Conservation (phyloP, 169 alveolate genomes). For the Eimeria necatrix region DNA sequence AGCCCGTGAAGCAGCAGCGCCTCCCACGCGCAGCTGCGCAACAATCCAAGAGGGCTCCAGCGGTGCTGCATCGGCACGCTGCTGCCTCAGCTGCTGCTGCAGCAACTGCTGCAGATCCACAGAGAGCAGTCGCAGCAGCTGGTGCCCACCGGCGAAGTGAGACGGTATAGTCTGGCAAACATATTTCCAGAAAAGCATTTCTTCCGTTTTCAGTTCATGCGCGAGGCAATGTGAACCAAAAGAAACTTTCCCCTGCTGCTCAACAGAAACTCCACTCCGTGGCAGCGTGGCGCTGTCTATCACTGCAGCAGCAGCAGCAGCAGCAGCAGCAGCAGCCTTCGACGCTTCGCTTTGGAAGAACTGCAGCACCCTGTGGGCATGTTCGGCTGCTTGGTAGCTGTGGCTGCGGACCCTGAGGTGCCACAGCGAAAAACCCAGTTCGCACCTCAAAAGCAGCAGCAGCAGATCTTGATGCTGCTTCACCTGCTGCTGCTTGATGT, state of each 20-base stretch:
- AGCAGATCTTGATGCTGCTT: background rate
- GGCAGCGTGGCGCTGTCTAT: background rate
- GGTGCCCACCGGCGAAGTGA: slow-evolving; percentile 28
- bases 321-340: background rate
- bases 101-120: background rate
- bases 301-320: background rate
- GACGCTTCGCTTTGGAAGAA: background rate
- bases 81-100: background rate
- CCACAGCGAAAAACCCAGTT: background rate
- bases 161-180: background rate
- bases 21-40: background rate
- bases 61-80: background rate
- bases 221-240: background rate
- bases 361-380: slow-evolving; percentile 21
- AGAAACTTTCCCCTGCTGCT: background rate
- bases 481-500: background rate
- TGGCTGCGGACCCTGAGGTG: slow-evolving; percentile 20
- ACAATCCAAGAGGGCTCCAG: slow-evolving; percentile 6
- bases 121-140: slow-evolving; percentile 36
- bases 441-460: slow-evolving; percentile 28
- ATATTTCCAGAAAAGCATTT: background rate
- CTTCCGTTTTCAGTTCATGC: background rate
- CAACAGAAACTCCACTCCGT: background rate
- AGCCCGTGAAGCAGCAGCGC: slow-evolving; percentile 23
- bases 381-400: slow-evolving; percentile 52